Evolutionary conservation across 495 filamentous ascomycete species (phyloP).

Genomic region (Endocarpon pusillum): DNA sequence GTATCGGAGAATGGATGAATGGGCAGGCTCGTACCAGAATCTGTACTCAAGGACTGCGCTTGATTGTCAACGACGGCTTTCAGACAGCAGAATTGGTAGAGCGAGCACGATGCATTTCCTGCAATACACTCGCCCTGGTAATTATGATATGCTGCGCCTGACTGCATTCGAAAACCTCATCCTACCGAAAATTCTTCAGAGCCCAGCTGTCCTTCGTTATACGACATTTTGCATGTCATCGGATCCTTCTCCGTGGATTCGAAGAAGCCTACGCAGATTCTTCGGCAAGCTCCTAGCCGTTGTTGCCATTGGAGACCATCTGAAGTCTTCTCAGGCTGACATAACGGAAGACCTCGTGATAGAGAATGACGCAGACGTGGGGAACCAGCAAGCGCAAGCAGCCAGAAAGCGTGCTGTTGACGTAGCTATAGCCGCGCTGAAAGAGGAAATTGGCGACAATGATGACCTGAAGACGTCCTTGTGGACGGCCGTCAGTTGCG

Average conservation of each 20-base stretch:
- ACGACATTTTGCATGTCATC: slow-evolving; percentile 54
- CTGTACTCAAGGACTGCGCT: slow-evolving; percentile 71
- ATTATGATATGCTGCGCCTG: slow-evolving; percentile 61
- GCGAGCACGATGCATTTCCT: slow-evolving; percentile 49
- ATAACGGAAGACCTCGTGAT: slow-evolving; percentile 54
- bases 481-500: slow-evolving; percentile 62
- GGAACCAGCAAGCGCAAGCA: slow-evolving; percentile 48
- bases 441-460: slow-evolving; percentile 47
- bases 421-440: slow-evolving; percentile 59
- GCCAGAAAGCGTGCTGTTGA: slow-evolving; percentile 58
- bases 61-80: slow-evolving; percentile 55
- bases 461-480: slow-evolving; percentile 46
- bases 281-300: slow-evolving; percentile 59
- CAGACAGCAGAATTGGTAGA: slow-evolving; percentile 51
- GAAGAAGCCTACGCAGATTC: slow-evolving; percentile 45
- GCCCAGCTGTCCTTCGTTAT: slow-evolving; percentile 43
- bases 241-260: slow-evolving; percentile 68
- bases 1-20: slow-evolving; percentile 84
- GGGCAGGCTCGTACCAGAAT: slow-evolving; percentile 81
- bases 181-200: slow-evolving; percentile 54
- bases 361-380: slow-evolving; percentile 54
- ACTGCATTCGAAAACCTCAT: slow-evolving; percentile 70
- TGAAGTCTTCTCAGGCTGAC: slow-evolving; percentile 11
- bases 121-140: slow-evolving; percentile 62
- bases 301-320: slow-evolving; percentile 55